A percentile compares a stretch with the other conserved stretches of the same genome.
These are phyloP conservation scores for Hyaloperonospora arabidopsidis DNA, from an alignment of 352 stramenopile species.

Conservation along the genomic window DNA sequence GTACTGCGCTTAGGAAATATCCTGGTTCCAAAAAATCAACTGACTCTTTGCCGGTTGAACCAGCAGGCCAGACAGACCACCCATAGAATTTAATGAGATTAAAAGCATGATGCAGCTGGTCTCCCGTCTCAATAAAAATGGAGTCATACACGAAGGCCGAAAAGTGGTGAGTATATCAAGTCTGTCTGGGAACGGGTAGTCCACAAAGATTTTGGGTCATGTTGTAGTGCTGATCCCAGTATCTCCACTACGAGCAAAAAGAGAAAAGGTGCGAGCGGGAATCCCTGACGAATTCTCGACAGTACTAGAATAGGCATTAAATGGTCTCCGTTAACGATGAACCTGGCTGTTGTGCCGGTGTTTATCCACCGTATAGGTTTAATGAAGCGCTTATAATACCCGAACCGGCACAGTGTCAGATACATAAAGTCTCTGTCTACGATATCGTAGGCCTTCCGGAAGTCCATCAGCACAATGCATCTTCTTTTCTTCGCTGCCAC, in stretches of 20 bases:
- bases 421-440: too few species aligned
- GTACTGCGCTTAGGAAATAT: too few species aligned
- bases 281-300: neutral
- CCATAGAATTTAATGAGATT: too few species aligned
- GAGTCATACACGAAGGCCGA: neutral
- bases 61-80: too few species aligned
- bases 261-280: neutral
- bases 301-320: neutral
- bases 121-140: neutral
- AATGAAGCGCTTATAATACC: too few species aligned
- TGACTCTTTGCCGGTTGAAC: too few species aligned
- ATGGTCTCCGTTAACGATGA: neutral
- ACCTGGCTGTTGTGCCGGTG: neutral
- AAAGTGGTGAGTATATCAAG: neutral
- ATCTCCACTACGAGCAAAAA: neutral
- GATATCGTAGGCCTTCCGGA: too few species aligned
- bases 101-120: neutral
- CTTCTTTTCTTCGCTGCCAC: too few species aligned
- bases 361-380: neutral
- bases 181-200: neutral
- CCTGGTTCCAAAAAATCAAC: too few species aligned
- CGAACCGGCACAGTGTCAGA: too few species aligned
- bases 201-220: neutral
- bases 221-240: neutral
- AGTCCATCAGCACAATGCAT: too few species aligned